A percentile compares a stretch with the other conserved stretches of the same genome.
Conservation (phyloP, 139 green algal species). For the Ettlia oleoabundans region DNA sequence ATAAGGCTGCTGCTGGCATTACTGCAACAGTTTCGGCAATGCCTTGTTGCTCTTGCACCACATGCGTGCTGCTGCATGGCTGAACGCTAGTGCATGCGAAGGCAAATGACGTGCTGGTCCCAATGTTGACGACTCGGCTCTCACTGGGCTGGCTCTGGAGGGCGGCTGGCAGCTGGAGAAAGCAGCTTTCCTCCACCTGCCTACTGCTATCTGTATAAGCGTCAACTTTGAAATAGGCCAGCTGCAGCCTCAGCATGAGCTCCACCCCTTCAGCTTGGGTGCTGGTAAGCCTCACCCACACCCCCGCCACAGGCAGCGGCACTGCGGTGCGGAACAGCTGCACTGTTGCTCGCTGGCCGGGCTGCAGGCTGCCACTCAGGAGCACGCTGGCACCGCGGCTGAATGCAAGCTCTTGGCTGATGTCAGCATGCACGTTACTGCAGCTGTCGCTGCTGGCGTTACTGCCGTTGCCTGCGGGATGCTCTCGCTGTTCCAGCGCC, state of each 20-base stretch:
- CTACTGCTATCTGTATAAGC: neutral
- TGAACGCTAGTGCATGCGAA: too few relatives aligned
- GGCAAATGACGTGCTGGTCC: too few relatives aligned
- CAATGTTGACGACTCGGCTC: too few relatives aligned
- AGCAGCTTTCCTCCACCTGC: neutral
- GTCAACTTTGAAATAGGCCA: neutral
- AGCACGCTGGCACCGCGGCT: constrained; percentile 9
- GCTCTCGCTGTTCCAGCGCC: too few relatives aligned
- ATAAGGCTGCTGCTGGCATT: neutral
- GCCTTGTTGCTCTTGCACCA: neutral
- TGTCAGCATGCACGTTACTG: neutral
- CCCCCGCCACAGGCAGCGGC: neutral
- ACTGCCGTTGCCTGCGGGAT: neutral
- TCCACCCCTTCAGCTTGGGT: neutral
- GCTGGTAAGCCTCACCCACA: neutral
- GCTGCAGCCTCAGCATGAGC: neutral
- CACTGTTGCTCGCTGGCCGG: neutral
- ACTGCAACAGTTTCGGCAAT: neutral
- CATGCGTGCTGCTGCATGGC: neutral
- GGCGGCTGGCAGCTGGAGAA: too few relatives aligned
- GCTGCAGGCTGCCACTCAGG: neutral
- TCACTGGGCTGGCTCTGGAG: too few relatives aligned
- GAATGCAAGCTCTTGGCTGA: neutral
- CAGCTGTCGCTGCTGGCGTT: neutral
- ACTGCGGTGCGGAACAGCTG: neutral